Percentiles rank a stretch among this genome's conserved stretches.
Evolutionary conservation across 2,329 filamentous ascomycete genomes (phyloP).

Genomic region (Aspergillus tubingensis): DNA sequence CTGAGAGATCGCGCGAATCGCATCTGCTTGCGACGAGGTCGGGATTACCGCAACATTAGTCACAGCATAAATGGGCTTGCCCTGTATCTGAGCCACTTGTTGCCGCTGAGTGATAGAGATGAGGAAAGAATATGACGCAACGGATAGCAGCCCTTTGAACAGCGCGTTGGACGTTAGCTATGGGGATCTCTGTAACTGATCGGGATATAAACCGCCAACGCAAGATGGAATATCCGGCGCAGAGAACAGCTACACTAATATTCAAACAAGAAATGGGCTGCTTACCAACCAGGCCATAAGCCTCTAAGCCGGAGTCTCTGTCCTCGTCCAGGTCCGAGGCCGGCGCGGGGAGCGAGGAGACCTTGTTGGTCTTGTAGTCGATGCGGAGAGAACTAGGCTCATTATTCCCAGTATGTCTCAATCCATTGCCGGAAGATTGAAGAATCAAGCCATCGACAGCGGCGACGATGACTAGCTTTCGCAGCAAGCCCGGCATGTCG

Average conservation of each 20-base stretch:
- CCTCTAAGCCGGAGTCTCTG: conserved; percentile 47
- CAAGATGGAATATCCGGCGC: not conserved
- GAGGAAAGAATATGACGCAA: conserved; percentile 79
- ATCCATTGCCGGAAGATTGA: conserved; percentile 63
- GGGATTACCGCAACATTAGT: conserved; percentile 91
- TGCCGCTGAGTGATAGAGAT: conserved; percentile 83
- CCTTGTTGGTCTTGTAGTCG: conserved; percentile 64
- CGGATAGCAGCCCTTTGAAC: conserved; percentile 75
- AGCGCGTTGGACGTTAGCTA: conserved; percentile 2
- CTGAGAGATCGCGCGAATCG: conserved; percentile 68
- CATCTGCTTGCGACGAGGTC: conserved; percentile 73
- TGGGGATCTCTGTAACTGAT: not conserved
- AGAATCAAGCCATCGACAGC: conserved; percentile 81
- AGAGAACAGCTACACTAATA: not conserved
- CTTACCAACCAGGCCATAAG: conserved; percentile 60
- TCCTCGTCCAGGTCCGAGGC: conserved; percentile 29
- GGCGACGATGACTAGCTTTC: conserved; percentile 78
- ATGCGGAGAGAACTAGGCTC: conserved; percentile 64
- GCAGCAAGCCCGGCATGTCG: conserved; percentile 72
- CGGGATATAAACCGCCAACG: not conserved
- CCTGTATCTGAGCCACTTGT: conserved; percentile 84
- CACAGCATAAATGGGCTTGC: conserved; percentile 79
- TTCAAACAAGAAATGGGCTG: not conserved
- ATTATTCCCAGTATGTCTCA: conserved; percentile 52
- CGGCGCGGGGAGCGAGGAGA: conserved; percentile 49